Percentiles rank a stretch among this genome's conserved stretches.
phyloP scores from a whole-genome alignment of 2,329 filamentous ascomycete species.

The Scortechinia acanthostroma region DNA sequence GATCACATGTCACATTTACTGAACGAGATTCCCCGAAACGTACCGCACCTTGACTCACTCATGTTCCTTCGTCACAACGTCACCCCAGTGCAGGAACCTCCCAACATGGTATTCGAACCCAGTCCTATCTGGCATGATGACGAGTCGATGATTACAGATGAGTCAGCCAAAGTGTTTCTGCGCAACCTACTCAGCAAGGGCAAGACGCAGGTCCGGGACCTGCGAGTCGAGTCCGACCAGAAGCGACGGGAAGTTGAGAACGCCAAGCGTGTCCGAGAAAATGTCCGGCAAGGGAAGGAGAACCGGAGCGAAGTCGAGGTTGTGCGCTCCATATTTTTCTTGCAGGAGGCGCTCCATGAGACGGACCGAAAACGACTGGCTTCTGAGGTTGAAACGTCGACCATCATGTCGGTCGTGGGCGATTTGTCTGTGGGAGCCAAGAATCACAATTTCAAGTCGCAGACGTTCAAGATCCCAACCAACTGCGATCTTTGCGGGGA shows the following conservation, averaged over 20 bases:
- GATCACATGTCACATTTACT: conserved; percentile 67
- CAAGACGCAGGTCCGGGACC: conserved; percentile 73
- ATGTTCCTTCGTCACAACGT: conserved; percentile 97
- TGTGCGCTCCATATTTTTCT: conserved; percentile 72
- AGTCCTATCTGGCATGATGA: conserved; percentile 97
- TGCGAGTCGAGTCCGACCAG: conserved; percentile 77
- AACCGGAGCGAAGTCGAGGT: conserved; percentile 73
- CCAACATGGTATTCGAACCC: conserved; percentile 81
- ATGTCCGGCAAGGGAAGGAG: conserved; percentile 66
- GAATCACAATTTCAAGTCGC: conserved; percentile 96
- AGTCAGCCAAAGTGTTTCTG: conserved; percentile 79
- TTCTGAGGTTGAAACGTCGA: conserved; percentile 86
- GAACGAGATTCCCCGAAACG: conserved; percentile 78
- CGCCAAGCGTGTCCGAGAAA: conserved; percentile 66
- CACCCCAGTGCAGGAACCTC: conserved; percentile 70
- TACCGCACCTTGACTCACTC: conserved; percentile 84
- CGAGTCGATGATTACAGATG: conserved; percentile 76
- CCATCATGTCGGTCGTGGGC: conserved; percentile 83
- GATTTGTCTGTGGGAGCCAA: conserved; percentile 87
- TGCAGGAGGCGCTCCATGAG: conserved; percentile 80
- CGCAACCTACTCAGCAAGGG: conserved; percentile 88
- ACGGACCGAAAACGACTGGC: conserved; percentile 77
- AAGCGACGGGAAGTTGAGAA: conserved; percentile 80
- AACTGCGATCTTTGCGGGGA: conserved; percentile 97
- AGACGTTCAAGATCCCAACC: conserved; percentile 97